A percentile compares a stretch with the other conserved stretches of the same genome.
Conservation (phyloP, 1,139 yeast genomes). For the Lodderomyces theae region DNA sequence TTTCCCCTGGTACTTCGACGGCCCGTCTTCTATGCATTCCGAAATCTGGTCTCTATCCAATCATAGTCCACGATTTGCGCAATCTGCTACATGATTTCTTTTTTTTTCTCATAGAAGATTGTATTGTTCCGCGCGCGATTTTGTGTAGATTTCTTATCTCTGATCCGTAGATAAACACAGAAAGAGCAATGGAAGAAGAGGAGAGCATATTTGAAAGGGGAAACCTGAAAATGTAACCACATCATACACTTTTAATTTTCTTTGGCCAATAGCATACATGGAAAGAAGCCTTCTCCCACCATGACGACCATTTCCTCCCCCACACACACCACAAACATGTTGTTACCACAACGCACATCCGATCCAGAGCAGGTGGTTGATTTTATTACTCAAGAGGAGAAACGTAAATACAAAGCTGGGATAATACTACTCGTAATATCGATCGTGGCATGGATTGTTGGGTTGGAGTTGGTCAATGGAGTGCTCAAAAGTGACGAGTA, state of each 20-base stretch:
- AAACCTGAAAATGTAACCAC: no score
- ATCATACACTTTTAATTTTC: no score
- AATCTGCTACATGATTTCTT: no score
- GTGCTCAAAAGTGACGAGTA: slow-evolving; percentile 49
- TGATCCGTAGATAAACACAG: neutral
- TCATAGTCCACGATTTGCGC: no score
- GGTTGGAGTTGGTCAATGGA: slow-evolving; percentile 47
- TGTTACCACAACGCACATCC: slow-evolving; percentile 16
- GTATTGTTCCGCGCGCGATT: no score
- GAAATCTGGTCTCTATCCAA: no score
- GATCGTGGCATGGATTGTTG: slow-evolving; percentile 46
- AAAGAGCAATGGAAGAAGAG: no score
- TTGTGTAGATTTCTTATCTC: neutral
- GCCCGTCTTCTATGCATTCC: no score
- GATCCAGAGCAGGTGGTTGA: slow-evolving; percentile 41
- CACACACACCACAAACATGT: neutral
- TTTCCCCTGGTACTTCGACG: no score
- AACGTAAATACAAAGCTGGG: slow-evolving; percentile 42
- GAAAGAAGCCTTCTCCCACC: slow-evolving; percentile 5
- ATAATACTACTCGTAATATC: slow-evolving; percentile 39
- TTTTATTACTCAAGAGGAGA: slow-evolving; percentile 46
- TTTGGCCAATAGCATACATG: no score
- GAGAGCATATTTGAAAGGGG: no score
- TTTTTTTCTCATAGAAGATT: no score
- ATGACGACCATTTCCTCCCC: neutral